A percentile compares a stretch with the other conserved stretches of the same genome.
These are phyloP conservation scores for Torulaspora delbrueckii DNA, from an alignment of 805 yeast genomes.

Conservation along the genomic window DNA sequence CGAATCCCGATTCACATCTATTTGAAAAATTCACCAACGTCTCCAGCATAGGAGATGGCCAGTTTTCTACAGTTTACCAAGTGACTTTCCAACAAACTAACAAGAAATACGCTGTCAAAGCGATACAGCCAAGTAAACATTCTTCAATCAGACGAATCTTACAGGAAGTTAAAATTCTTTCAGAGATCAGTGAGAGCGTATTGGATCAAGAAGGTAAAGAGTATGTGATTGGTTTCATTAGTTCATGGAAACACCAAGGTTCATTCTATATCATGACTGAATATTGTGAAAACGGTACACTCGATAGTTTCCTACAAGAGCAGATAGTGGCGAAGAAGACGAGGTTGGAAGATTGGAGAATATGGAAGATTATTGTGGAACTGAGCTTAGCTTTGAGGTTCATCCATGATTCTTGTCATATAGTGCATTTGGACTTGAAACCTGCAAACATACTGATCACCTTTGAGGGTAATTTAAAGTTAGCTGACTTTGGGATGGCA, in stretches of 20 bases:
- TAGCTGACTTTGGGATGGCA: constrained; percentile 97
- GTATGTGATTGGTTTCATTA: constrained; percentile 70
- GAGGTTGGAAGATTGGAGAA: constrained; percentile 86
- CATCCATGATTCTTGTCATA: constrained; percentile 67
- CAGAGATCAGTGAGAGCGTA: constrained; percentile 27
- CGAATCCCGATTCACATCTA: constrained; percentile 39
- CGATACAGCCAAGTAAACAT: constrained; percentile 53
- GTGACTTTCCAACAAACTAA: constrained; percentile 61
- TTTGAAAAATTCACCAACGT: constrained; percentile 56
- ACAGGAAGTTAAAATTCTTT: constrained; percentile 31
- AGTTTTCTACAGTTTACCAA: constrained; percentile 83
- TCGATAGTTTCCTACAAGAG: constrained; percentile 76
- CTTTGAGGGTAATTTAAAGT: constrained; percentile 88
- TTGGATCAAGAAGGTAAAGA: constrained; percentile 56
- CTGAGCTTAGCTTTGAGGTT: constrained; percentile 71
- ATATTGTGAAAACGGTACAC: constrained; percentile 88
- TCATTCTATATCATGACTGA: constrained; percentile 90
- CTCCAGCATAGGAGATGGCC: constrained; percentile 72
- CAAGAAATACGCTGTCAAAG: constrained; percentile 73
- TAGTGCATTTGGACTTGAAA: constrained; percentile 84
- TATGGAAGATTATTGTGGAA: constrained; percentile 93
- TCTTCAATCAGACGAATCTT: constrained; percentile 27
- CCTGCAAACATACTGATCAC: constrained; percentile 94
- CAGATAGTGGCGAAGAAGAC: constrained; percentile 57
- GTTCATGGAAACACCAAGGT: constrained; percentile 77